Evolutionary conservation across 805 yeast species (phyloP).

Genomic region (Wickerhamomyces sydowiorum): DNA sequence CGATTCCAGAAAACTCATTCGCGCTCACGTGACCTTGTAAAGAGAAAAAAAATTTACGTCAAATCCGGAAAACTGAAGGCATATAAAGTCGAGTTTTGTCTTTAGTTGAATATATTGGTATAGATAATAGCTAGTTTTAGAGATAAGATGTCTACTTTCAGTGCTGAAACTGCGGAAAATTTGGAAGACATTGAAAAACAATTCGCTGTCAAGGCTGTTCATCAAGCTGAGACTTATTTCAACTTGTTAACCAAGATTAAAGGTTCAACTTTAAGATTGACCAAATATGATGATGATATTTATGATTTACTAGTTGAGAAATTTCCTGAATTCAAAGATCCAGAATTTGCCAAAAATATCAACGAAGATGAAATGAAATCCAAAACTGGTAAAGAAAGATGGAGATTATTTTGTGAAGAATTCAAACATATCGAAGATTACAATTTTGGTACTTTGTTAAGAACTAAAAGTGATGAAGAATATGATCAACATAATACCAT

Average conservation of each 20-base stretch:
- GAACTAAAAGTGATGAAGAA: constrained; percentile 66
- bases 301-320: constrained; percentile 51
- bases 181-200: constrained; percentile 94
- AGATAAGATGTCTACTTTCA: constrained; percentile 33
- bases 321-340: constrained; percentile 84
- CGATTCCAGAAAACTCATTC: too few relatives aligned
- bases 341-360: constrained; percentile 49
- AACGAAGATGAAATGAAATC: constrained; percentile 81
- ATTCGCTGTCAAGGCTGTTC: constrained; percentile 96
- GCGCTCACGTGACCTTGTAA: too few relatives aligned
- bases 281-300: constrained; percentile 68
- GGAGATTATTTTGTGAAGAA: constrained; percentile 83
- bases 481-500: constrained; percentile 81
- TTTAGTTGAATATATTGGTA: background rate
- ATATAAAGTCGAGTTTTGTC: too few relatives aligned
- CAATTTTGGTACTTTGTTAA: constrained; percentile 90
- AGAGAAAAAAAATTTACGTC: too few relatives aligned
- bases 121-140: background rate
- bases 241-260: constrained; percentile 61
- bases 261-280: constrained; percentile 74
- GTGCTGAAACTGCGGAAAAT: constrained; percentile 91
- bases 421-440: constrained; percentile 87
- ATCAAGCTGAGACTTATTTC: constrained; percentile 96
- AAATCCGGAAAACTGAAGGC: too few relatives aligned
- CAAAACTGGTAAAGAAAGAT: constrained; percentile 71